phyloP scores from a whole-genome alignment of 2,329 filamentous ascomycete genomes.

The Exutisphaerella laricina region DNA sequence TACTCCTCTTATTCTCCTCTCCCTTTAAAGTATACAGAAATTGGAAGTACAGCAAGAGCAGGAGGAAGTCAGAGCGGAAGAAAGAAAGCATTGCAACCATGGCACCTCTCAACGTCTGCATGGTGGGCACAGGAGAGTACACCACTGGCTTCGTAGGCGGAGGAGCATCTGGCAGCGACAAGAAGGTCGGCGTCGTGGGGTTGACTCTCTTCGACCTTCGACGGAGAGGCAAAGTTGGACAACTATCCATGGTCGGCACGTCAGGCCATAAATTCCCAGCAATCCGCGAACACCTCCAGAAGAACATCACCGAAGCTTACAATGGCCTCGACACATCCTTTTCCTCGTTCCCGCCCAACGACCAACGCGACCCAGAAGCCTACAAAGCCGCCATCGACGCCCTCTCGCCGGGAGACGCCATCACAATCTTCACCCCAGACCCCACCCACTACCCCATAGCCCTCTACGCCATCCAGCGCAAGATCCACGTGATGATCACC shows the following conservation, averaged over 20 bases:
- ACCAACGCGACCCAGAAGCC: constrained; percentile 66
- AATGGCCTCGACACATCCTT: constrained; percentile 85
- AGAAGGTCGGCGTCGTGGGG: constrained; percentile 92
- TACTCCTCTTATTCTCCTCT: constrained; percentile 5
- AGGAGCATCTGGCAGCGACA: constrained; percentile 79
- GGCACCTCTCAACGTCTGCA: constrained; percentile 47
- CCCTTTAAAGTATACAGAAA: not conserved
- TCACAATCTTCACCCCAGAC: constrained; percentile 95
- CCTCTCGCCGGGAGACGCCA: constrained; percentile 73
- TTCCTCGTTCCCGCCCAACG: constrained; percentile 71
- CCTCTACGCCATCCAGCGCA: constrained; percentile 80
- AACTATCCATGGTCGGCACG: constrained; percentile 83
- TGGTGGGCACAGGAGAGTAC: constrained; percentile 88
- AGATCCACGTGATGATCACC: constrained; percentile 86
- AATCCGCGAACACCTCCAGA: constrained; percentile 79
- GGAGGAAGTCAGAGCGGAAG: not conserved
- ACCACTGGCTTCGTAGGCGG: constrained; percentile 89
- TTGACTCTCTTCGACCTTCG: constrained; percentile 85
- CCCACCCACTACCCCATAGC: constrained; percentile 90
- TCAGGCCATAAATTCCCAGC: constrained; percentile 86
- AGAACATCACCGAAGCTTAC: constrained; percentile 76
- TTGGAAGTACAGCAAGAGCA: constrained; percentile 10
- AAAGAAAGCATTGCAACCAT: constrained; percentile 26
- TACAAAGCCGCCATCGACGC: constrained; percentile 87
- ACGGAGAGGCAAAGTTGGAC: constrained; percentile 78